Evolutionary conservation across 495 filamentous ascomycete genomes (phyloP), one percentile per base, ranked within the genome.

Genomic region (Xylaria curta): DNA sequence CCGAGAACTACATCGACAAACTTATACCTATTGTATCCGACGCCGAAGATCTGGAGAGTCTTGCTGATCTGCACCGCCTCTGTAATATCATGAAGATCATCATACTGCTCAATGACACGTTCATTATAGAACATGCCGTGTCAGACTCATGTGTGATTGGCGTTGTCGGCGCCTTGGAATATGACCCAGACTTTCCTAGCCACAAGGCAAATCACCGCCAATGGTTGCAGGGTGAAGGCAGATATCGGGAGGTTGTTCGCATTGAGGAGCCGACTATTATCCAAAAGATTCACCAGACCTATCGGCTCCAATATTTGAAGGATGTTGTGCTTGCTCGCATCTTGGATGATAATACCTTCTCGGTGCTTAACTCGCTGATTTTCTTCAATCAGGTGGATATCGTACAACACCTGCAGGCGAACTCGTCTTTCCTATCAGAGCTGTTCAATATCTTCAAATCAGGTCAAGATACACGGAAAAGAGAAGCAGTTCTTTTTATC

Each of bases 321-420:
- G 96, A 99, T 75, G 96, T 99, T 64, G 96, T 99, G 6, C 87
- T 99, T 53, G 96, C 96, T 31, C 90, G 96, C 60, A 98, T 98
- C 70, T 86, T 99, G 51, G 96, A 99, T 80, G 96, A 99, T 78
- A 96, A 95, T 68, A 99, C 96, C 38, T 99, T 98, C 76, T 96
- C 93, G 19, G 95, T 98, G 40, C 90, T 99, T 68, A 99, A 98
- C 84, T 97, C 94, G 56, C 87, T 98, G 77, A 99, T 99, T 69
- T 99, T 97, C 85, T 99, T 95, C 87, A 94, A 98, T 80, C 96
- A 99, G 83, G 95, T 98, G 73, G 96, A 99, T 76, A 98, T 99
- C 77, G 91, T 98, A 59, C 91, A 93, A 75, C 93, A 98, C 81
- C 87, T 99, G 31, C 95, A 98, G 80, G 84, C 84, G 19, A 97